Conservation (phyloP, 352 stramenopile species). For the Phytophthora gonapodyides region DNA sequence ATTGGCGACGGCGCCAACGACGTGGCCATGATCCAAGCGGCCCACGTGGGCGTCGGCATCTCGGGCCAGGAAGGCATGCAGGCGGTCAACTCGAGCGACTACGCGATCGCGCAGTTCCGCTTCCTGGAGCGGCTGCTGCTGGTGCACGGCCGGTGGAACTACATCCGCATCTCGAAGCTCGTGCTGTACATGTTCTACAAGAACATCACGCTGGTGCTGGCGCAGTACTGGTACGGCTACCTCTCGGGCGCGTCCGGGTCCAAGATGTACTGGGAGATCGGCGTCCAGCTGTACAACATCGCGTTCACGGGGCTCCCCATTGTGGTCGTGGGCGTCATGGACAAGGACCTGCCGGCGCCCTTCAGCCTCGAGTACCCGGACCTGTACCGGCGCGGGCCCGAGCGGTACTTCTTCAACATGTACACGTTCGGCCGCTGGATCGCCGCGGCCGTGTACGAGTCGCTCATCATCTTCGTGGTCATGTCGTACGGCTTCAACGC, state of each 20-base stretch:
- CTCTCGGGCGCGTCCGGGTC: conserved; percentile 92
- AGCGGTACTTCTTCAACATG: conserved; percentile 80
- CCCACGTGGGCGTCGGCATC: conserved; percentile 94
- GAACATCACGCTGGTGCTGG: conserved; percentile 92
- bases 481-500: conserved; percentile 82
- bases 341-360: conserved; percentile 80
- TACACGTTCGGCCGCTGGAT: conserved; percentile 84
- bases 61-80: conserved; percentile 95
- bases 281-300: conserved; percentile 94
- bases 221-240: conserved; percentile 92
- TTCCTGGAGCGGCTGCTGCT: conserved; percentile 91
- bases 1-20: conserved; percentile 96
- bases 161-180: conserved; percentile 91
- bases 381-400: conserved; percentile 72
- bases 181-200: conserved; percentile 96
- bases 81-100: conserved; percentile 94
- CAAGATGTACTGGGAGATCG: conserved; percentile 86
- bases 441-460: conserved; percentile 75
- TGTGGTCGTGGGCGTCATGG: conserved; percentile 77
- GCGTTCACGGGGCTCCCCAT: conserved; percentile 94
- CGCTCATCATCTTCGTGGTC: conserved; percentile 79
- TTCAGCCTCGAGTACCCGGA: conserved; percentile 80
- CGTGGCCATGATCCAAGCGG: conserved; percentile 95
- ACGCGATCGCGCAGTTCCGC: conserved; percentile 94
- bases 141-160: conserved; percentile 93